Base-by-base conservation (phyloP, 78 protist species). In the Dictyostelium capitatum region DNA sequence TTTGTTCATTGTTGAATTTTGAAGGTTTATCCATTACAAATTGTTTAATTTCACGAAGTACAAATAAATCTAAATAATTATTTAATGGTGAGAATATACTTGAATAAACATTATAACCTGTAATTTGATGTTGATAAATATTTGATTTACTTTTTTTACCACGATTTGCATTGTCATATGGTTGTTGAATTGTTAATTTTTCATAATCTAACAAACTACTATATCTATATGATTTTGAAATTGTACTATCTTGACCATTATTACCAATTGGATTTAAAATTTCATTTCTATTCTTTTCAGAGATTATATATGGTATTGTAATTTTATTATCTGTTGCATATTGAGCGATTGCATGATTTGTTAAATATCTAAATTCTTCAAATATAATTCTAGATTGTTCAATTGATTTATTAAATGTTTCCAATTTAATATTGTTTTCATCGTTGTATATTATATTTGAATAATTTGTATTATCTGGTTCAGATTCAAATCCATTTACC, bases 21-120 rank as follows among this genome's bases (percentile, higher is more conserved):
- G 7, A 15, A 15, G 23, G 6, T 12, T 10, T 64, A 5, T 0
- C 15, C 0, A n/a, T 6, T 32, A 30, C 30, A 15, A 25, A 65
- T 6, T 28, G 23, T 67, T 67, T 67, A 32, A 67, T 12, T 32
- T 32, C 47, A 28, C 75, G 28, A 30, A 32, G 4, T 17, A 67
- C 75, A 67, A 28, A 67, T 32, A 67, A 17, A 67, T 67, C 75
- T 32, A 67, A 32, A 32, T 67, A 67, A 67, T 67, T 67, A 32
- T 4, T 15, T 11, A 67, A 67, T 15, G 75, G 75, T 32, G 75
- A 67, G 11, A 32, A 67, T 67, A 17, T 4, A 32, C 17, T 67
- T 67, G 41, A 15, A 67, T 32, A 32, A 67, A 32, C 30, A 32
- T 32, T 30, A 32, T 62, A 62, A 25, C 47, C 75, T 1, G 48